These are phyloP conservation scores for Lotmaria passim DNA, from an alignment of 208 protist species.

Conservation along the genomic window DNA sequence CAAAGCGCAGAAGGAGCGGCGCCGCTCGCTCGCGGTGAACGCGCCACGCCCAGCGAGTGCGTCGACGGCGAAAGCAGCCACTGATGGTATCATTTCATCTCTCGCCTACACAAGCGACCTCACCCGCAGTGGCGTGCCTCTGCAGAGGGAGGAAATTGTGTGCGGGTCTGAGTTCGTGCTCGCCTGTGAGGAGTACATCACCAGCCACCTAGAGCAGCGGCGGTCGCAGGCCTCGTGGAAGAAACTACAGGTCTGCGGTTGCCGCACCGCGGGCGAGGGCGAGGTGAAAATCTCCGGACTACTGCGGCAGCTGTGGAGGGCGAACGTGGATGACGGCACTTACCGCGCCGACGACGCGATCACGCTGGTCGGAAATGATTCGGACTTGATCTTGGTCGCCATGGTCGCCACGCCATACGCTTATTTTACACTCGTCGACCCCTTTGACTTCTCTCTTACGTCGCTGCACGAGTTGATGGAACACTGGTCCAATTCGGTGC, in stretches of 20 bases:
- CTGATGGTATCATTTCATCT: constrained; percentile 2
- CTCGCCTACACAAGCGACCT: constrained; percentile 60
- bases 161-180: constrained; percentile 78
- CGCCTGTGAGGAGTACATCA: constrained; percentile 67
- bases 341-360: constrained; percentile 71
- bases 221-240: constrained; percentile 21
- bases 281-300: constrained; percentile 82
- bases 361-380: constrained; percentile 80
- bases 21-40: constrained; percentile 25
- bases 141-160: constrained; percentile 67
- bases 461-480: constrained; percentile 61
- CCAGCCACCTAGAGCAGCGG: constrained; percentile 11
- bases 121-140: constrained; percentile 34
- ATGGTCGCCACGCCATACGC: constrained; percentile 70
- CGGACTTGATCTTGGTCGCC: constrained; percentile 76
- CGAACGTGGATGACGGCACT: constrained; percentile 24
- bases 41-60: constrained; percentile 15
- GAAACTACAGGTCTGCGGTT: constrained; percentile 42
- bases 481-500: constrained; percentile 62
- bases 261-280: constrained; percentile 71
- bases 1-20: constrained; percentile 66
- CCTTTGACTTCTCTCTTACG: constrained; percentile 52
- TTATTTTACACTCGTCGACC: constrained; percentile 64
- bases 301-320: constrained; percentile 50
- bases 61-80: background rate